These are phyloP conservation scores for Oryza glumipatula DNA, from an alignment of 176 grass and related monocot species.

Conservation along the genomic window DNA sequence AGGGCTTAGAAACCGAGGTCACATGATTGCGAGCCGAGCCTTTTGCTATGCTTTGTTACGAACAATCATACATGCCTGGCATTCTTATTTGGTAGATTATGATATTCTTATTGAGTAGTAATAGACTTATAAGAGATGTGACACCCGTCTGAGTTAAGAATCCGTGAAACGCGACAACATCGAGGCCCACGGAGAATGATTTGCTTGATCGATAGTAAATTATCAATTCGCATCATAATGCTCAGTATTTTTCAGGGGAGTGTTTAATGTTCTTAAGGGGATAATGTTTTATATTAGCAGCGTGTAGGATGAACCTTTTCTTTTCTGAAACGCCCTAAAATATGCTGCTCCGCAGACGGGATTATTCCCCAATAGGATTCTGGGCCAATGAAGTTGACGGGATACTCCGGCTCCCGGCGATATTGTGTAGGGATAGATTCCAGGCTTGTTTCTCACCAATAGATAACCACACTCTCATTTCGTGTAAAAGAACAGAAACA, in stretches of 20 bases:
- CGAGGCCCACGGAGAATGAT: neutral
- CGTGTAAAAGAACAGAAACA: too few relatives aligned
- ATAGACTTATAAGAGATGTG: neutral
- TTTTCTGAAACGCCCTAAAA: neutral
- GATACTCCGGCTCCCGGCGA: too few relatives aligned
- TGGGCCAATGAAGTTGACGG: neutral
- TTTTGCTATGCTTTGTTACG: neutral
- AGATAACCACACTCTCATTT: too few relatives aligned
- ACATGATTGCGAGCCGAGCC: slow-evolving; percentile 4
- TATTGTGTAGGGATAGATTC: too few relatives aligned
- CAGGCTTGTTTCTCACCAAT: too few relatives aligned
- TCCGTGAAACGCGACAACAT: neutral
- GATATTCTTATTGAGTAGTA: too few relatives aligned
- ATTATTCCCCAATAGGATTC: neutral
- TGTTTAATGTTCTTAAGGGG: neutral
- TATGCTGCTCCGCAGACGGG: neutral
- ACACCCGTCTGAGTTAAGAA: neutral
- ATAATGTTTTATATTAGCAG: neutral
- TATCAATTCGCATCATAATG: neutral
- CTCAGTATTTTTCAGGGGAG: neutral
- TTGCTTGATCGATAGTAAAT: neutral
- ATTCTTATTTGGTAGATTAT: too few relatives aligned
- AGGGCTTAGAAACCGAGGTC: slow-evolving; percentile 33
- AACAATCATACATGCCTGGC: neutral
- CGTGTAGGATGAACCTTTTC: neutral